These are phyloP conservation scores for Sclerotinia sclerotiorum DNA, from an alignment of 2,329 filamentous ascomycete species.

Conservation along the genomic window DNA sequence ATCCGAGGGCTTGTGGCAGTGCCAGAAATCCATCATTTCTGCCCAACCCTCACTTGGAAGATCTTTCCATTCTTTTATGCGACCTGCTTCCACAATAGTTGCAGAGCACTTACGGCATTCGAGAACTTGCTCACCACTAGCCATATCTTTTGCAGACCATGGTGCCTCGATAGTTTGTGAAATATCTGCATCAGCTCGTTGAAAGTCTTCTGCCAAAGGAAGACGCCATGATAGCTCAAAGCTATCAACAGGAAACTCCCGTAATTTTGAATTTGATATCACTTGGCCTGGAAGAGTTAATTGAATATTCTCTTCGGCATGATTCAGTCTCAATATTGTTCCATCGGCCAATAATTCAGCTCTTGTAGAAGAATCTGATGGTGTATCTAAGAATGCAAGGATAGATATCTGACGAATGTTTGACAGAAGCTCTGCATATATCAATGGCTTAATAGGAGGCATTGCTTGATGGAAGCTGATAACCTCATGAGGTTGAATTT, in stretches of 20 bases:
- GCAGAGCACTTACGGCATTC: constrained; percentile 47
- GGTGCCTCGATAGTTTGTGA: constrained; percentile 33
- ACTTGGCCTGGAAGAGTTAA: constrained; percentile 44
- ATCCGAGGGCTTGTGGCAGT: constrained; percentile 88
- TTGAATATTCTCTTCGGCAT: constrained; percentile 46
- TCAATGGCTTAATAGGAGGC: constrained; percentile 31
- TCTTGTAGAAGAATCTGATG: constrained; percentile 36
- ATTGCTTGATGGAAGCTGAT: constrained; percentile 6
- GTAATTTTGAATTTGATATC: constrained; percentile 26
- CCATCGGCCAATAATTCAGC: constrained; percentile 48
- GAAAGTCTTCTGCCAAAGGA: constrained; percentile 41
- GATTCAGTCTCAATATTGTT: constrained; percentile 48
- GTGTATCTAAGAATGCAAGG: constrained; percentile 51
- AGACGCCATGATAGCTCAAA: constrained; percentile 55
- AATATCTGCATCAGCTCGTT: constrained; percentile 26
- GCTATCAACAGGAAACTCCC: constrained; percentile 34
- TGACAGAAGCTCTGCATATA: constrained; percentile 65
- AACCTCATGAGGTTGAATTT: neutral
- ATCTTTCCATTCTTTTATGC: constrained; percentile 74
- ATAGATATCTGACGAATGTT: constrained; percentile 66
- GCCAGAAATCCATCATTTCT: constrained; percentile 99
- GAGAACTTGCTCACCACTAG: constrained; percentile 36
- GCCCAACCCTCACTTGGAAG: constrained; percentile 97
- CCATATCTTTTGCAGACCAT: constrained; percentile 57
- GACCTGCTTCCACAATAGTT: constrained; percentile 43